These are phyloP conservation scores for Geotrichum armillariae DNA, from an alignment of 1,139 yeast genomes.

Conservation along the genomic window DNA sequence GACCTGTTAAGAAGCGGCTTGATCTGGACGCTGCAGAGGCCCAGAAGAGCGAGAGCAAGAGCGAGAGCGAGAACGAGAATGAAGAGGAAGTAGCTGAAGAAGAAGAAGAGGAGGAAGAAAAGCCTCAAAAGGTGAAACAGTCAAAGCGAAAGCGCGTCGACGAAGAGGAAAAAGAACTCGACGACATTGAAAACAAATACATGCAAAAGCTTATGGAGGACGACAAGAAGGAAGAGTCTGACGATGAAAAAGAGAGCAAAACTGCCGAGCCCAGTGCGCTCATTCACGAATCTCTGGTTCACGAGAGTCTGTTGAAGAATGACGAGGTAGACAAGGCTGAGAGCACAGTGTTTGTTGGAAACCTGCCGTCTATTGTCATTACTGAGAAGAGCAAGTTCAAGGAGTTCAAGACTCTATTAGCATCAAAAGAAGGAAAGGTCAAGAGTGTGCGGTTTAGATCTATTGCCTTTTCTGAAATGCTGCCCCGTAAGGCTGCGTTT, in stretches of 20 bases:
- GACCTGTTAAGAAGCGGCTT: constrained; percentile 28
- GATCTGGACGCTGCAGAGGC: constrained; percentile 36
- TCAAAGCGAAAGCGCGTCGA: constrained; percentile 23
- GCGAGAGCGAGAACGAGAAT: constrained; percentile 25
- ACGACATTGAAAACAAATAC: constrained; percentile 17
- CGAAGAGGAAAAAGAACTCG: constrained; percentile 12
- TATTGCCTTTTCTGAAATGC: constrained; percentile 80
- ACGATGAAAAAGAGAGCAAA: constrained; percentile 7
- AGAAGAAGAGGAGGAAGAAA: constrained; percentile 24
- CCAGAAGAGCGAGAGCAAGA: constrained; percentile 23
- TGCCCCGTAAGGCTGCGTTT: constrained; percentile 92
- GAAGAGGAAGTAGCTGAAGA: constrained; percentile 29
- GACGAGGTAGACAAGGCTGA: constrained; percentile 80
- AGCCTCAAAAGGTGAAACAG: constrained; percentile 31
- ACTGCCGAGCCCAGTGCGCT: constrained; percentile 23
- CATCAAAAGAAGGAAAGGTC: constrained; percentile 52
- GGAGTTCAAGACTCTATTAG: constrained; percentile 61
- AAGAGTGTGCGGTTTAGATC: constrained; percentile 87
- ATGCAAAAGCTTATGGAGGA: constrained; percentile 22
- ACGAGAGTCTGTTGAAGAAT: constrained; percentile 20
- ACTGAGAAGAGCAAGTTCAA: constrained; percentile 62
- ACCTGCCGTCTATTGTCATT: constrained; percentile 58
- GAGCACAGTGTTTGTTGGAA: constrained; percentile 87
- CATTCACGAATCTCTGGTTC: constrained; percentile 8
- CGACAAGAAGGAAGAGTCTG: constrained; percentile 31